phyloP scores from a whole-genome alignment of 805 yeast species.

The Debaryomyces maramus region DNA sequence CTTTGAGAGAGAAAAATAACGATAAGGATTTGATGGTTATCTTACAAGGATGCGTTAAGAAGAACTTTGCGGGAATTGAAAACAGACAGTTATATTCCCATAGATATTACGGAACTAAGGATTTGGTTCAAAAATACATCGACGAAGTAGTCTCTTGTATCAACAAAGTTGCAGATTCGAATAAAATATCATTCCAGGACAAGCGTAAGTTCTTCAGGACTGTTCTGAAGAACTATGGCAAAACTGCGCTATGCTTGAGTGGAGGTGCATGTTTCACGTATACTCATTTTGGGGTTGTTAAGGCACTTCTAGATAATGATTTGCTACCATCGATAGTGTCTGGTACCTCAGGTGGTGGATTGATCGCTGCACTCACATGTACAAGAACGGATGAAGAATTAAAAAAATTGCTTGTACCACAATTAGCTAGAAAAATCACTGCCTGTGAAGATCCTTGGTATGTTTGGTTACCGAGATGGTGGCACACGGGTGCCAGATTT shows the following conservation, averaged over 20 bases:
- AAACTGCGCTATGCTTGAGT: slow-evolving; percentile 66
- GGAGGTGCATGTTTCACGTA: slow-evolving; percentile 84
- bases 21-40: slow-evolving; percentile 52
- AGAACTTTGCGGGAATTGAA: slow-evolving; percentile 78
- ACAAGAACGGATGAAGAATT: slow-evolving; percentile 71
- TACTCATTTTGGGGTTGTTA: slow-evolving; percentile 74
- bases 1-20: slow-evolving; percentile 30
- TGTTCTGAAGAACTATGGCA: slow-evolving; percentile 65
- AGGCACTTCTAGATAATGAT: slow-evolving; percentile 67
- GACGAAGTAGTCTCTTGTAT: slow-evolving; percentile 51
- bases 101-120: slow-evolving; percentile 73
- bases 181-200: slow-evolving; percentile 33
- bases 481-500: slow-evolving; percentile 76
- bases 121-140: slow-evolving; percentile 55
- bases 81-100: slow-evolving; percentile 71
- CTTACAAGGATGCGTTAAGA: slow-evolving; percentile 65
- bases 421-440: slow-evolving; percentile 60
- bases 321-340: slow-evolving; percentile 66
- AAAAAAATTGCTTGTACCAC: slow-evolving; percentile 53
- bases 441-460: slow-evolving; percentile 67
- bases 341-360: slow-evolving; percentile 83
- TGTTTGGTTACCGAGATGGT: slow-evolving; percentile 63
- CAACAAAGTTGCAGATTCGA: slow-evolving; percentile 40
- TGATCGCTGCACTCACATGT: slow-evolving; percentile 70
- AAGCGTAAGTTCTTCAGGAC: slow-evolving; percentile 57